phyloP scores from a whole-genome alignment of 768 basidiomycete species.

The Leccinum truebloodii region DNA sequence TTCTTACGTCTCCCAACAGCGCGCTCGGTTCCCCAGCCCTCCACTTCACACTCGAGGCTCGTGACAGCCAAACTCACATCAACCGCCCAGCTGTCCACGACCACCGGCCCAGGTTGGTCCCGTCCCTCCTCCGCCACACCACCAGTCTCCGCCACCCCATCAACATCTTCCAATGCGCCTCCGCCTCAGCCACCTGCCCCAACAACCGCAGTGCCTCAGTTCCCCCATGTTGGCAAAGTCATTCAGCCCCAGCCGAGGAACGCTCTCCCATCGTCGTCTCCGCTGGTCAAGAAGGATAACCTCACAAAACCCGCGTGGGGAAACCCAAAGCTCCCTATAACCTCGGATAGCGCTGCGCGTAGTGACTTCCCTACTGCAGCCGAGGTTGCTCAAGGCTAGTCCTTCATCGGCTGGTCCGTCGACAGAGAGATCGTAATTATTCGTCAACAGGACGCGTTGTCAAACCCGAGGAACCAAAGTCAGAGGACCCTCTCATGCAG shows the following conservation, averaged over 20 bases:
- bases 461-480: slow-evolving; percentile 41
- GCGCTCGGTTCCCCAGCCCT: slow-evolving; percentile 55
- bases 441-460: slow-evolving; percentile 21
- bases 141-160: slow-evolving; percentile 53
- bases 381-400: slow-evolving; percentile 85
- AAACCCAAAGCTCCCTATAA: slow-evolving; percentile 43
- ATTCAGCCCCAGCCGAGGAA: slow-evolving; percentile 63
- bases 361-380: slow-evolving; percentile 96
- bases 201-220: slow-evolving; percentile 44
- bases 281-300: slow-evolving; percentile 36
- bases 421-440: slow-evolving; percentile 14
- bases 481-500: slow-evolving; percentile 51
- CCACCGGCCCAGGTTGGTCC: slow-evolving; percentile 72
- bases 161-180: slow-evolving; percentile 42
- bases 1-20: slow-evolving; percentile 40
- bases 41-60: slow-evolving; percentile 72
- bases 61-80: slow-evolving; percentile 88
- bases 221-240: slow-evolving; percentile 61
- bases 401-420: slow-evolving; percentile 1
- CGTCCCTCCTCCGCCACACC: slow-evolving; percentile 75
- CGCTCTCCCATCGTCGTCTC: slow-evolving; percentile 32
- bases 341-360: slow-evolving; percentile 43
- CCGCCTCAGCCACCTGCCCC: slow-evolving; percentile 48
- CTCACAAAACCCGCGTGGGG: slow-evolving; percentile 70
- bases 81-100: slow-evolving; percentile 54